These are phyloP conservation scores for Nyctanthes arbortristis DNA, from an alignment of 257 asterid species.

Conservation along the genomic window DNA sequence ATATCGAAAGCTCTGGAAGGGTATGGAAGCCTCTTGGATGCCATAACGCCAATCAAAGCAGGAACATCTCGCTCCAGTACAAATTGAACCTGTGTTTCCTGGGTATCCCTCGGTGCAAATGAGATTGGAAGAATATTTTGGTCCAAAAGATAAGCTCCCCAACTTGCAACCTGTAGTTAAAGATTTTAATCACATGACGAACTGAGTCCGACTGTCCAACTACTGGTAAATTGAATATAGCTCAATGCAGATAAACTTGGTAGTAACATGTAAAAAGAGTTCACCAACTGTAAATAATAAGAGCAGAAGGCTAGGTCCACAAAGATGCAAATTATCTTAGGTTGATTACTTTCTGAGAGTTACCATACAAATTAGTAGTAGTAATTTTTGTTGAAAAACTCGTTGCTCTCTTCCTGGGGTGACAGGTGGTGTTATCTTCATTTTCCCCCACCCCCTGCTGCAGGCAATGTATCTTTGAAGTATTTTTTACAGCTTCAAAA, in stretches of 20 bases:
- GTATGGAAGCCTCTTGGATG: neutral
- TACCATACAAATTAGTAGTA: neutral
- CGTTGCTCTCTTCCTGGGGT: neutral
- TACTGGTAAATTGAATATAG: no score
- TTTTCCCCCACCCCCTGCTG: no score
- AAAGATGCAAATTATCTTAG: no score
- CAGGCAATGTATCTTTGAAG: no score
- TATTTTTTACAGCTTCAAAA: neutral
- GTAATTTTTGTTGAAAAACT: neutral
- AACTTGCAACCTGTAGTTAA: conserved; percentile 10
- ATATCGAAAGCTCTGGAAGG: conserved; percentile 1
- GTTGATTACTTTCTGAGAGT: neutral
- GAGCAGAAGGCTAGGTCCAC: neutral
- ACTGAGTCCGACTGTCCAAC: neutral
- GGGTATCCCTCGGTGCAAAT: neutral
- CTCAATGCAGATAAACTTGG: neutral
- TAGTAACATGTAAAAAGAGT: neutral
- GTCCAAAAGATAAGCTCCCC: conserved; percentile 14
- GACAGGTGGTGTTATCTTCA: neutral
- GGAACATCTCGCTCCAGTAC: neutral
- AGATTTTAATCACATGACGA: neutral
- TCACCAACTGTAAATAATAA: neutral
- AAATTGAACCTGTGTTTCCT: neutral
- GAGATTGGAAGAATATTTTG: conserved; percentile 5
- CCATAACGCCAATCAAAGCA: neutral